These are phyloP conservation scores for Gynandropsis gynandra DNA, from an alignment of 345 rosid genomes.

Conservation along the genomic window DNA sequence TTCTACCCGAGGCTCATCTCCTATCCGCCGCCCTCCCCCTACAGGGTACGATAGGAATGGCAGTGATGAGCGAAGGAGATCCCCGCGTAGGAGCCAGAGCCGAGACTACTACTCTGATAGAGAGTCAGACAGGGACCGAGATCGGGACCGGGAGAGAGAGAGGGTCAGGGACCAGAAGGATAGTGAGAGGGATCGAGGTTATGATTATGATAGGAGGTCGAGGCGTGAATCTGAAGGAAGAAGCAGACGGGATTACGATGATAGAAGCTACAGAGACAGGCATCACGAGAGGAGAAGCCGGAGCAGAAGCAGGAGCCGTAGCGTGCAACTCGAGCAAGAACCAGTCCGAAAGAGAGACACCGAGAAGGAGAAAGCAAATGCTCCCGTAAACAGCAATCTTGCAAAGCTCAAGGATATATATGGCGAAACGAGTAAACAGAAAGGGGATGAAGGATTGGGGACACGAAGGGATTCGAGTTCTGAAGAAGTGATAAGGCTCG, in stretches of 20 bases:
- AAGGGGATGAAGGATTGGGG: conserved; percentile 43
- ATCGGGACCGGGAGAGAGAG: conserved; percentile 36
- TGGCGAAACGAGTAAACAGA: conserved; percentile 52
- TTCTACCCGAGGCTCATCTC: conserved; percentile 95
- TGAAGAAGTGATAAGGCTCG: conserved; percentile 89
- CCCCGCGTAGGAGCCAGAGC: conserved; percentile 66
- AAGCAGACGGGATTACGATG: conserved; percentile 36
- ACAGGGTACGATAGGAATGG: conserved; percentile 47
- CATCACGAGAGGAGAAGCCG: conserved; percentile 41
- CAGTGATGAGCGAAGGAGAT: conserved; percentile 41
- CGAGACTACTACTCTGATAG: conserved; percentile 60
- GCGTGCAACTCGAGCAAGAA: conserved; percentile 54
- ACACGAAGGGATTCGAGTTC: conserved; percentile 49
- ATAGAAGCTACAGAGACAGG: conserved; percentile 33
- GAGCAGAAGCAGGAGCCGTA: conserved; percentile 49
- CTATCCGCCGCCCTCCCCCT: conserved; percentile 82
- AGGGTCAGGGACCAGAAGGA: conserved; percentile 35
- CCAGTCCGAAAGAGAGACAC: conserved; percentile 43
- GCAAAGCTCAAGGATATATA: conserved; percentile 90
- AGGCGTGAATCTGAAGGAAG: conserved; percentile 34
- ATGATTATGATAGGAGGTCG: conserved; percentile 40
- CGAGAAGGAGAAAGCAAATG: conserved; percentile 42
- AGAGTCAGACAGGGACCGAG: conserved; percentile 45
- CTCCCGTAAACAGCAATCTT: conserved; percentile 54
- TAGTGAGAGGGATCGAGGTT: conserved; percentile 30